Evolutionary conservation across 2,329 filamentous ascomycete genomes (phyloP).

Genomic region (Fonsecaea multimorphosa): DNA sequence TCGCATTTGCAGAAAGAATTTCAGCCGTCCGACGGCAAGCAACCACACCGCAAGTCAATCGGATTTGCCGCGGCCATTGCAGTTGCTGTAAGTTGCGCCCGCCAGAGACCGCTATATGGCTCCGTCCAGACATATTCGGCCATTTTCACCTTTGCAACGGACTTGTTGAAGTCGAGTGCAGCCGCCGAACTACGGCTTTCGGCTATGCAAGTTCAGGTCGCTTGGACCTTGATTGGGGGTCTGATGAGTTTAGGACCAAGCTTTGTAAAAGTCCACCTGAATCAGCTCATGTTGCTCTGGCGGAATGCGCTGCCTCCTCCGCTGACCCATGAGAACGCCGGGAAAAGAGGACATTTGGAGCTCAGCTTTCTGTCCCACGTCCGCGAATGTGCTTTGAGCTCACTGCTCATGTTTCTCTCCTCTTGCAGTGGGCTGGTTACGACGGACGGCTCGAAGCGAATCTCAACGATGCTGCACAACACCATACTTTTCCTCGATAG

Average conservation of each 20-base stretch:
- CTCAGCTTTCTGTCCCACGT: constrained; percentile 93
- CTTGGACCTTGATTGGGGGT: constrained; percentile 95
- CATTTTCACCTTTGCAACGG: constrained; percentile 88
- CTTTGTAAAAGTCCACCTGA: constrained; percentile 98
- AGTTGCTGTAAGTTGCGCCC: constrained; percentile 87
- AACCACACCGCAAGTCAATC: constrained; percentile 81
- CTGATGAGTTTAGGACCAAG: constrained; percentile 96
- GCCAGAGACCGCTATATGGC: constrained; percentile 85
- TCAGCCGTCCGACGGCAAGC: constrained; percentile 59
- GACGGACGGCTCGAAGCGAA: constrained; percentile 88
- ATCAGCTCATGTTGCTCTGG: constrained; percentile 91
- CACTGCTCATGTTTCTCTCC: constrained; percentile 87
- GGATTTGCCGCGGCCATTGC: constrained; percentile 92
- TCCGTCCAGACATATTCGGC: constrained; percentile 95
- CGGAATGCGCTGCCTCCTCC: constrained; percentile 96
- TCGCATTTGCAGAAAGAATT: constrained; percentile 91
- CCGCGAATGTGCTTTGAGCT: constrained; percentile 89
- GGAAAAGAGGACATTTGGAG: constrained; percentile 82
- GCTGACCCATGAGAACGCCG: constrained; percentile 87
- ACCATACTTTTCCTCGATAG: constrained; percentile 88
- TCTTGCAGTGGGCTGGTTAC: constrained; percentile 92
- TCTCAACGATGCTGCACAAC: constrained; percentile 93
- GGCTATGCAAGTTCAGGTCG: constrained; percentile 94
- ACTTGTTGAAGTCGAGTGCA: constrained; percentile 87
- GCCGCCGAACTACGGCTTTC: constrained; percentile 89